These are phyloP conservation scores for Pulveroboletus ravenelii DNA, from an alignment of 768 basidiomycete species.

Conservation along the genomic window DNA sequence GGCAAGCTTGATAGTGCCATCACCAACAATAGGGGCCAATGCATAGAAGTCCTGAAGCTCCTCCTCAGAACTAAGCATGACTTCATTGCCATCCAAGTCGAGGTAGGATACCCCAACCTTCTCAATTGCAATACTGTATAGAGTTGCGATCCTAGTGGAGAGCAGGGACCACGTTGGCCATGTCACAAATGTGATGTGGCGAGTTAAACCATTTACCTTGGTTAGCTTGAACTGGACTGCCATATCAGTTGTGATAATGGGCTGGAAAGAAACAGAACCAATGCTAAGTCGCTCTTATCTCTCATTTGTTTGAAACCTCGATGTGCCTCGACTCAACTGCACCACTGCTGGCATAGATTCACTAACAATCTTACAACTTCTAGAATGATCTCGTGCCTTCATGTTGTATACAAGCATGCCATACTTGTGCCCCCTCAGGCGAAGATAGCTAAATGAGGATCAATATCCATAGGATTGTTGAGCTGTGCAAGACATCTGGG, in stretches of 20 bases:
- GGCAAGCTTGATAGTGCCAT: constrained; percentile 48
- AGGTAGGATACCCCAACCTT: constrained; percentile 66
- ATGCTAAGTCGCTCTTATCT: background rate
- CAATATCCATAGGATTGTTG: constrained; percentile 67
- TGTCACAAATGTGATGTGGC: constrained; percentile 50
- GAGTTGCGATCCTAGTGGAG: constrained; percentile 46
- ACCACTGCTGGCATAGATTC: no score
- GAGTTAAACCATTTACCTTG: constrained; percentile 51
- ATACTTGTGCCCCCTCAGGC: constrained; percentile 39
- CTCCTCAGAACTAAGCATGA: constrained; percentile 71
- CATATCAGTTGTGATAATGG: constrained; percentile 38
- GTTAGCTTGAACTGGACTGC: constrained; percentile 62
- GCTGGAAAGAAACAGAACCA: constrained; percentile 13
- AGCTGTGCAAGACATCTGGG: constrained; percentile 37
- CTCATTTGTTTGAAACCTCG: constrained; percentile 41
- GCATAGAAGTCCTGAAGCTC: constrained; percentile 73
- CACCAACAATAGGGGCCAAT: constrained; percentile 22
- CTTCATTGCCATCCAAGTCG: constrained; percentile 68
- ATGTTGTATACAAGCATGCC: background rate
- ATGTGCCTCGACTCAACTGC: constrained; percentile 30
- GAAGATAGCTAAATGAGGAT: constrained; percentile 63
- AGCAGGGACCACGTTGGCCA: constrained; percentile 56
- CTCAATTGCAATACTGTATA: constrained; percentile 54
- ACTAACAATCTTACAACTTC: background rate
- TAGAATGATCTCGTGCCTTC: background rate